Evolutionary conservation across 306 rosid genomes (phyloP).

Genomic region (Gastrolobium bilobum): DNA sequence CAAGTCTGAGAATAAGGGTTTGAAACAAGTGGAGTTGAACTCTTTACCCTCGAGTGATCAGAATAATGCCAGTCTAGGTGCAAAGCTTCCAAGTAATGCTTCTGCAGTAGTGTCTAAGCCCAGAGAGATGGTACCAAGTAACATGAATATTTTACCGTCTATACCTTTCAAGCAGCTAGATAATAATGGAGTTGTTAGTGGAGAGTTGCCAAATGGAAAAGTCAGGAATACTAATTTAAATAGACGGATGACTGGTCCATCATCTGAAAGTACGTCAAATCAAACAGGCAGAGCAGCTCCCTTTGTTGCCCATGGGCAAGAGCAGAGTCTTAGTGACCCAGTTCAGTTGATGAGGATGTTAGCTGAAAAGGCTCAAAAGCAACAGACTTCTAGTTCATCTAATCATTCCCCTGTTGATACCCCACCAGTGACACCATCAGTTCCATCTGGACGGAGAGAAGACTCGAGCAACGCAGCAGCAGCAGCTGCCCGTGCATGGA

Average conservation of each 20-base stretch:
- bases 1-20: constrained; percentile 68
- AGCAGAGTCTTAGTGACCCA: constrained; percentile 77
- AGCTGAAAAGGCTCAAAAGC: constrained; percentile 76
- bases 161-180: constrained; percentile 70
- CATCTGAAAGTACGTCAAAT: constrained; percentile 68
- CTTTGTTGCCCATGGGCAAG: constrained; percentile 69
- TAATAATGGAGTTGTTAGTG: constrained; percentile 64
- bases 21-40: constrained; percentile 81
- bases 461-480: constrained; percentile 81
- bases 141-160: constrained; percentile 60
- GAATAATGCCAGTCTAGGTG: constrained; percentile 61
- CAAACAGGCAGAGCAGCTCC: constrained; percentile 66
- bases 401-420: constrained; percentile 70
- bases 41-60: constrained; percentile 67
- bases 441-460: constrained; percentile 67
- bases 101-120: constrained; percentile 67
- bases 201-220: constrained; percentile 82
- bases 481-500: constrained; percentile 98
- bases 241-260: constrained; percentile 58
- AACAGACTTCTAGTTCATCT: constrained; percentile 71
- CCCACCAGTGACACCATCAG: constrained; percentile 61
- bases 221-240: constrained; percentile 51
- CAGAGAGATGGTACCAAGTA: constrained; percentile 65
- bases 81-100: constrained; percentile 65
- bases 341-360: constrained; percentile 84